phyloP scores from a whole-genome alignment of 2,329 filamentous ascomycete species.

The Phialophora macrospora region DNA sequence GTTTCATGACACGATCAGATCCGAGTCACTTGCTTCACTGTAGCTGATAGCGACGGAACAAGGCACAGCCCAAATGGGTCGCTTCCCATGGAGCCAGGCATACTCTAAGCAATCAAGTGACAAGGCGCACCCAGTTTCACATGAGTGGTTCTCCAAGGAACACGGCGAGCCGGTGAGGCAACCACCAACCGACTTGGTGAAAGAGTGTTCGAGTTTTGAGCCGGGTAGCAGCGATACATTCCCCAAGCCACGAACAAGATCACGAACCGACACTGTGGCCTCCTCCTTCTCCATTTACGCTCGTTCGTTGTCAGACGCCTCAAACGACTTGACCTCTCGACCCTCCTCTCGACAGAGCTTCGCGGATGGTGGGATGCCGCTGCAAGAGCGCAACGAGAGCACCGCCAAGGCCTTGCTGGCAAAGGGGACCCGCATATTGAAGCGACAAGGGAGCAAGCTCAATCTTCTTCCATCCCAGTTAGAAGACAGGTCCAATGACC shows the following conservation, averaged over 20 bases:
- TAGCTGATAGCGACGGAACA: slow-evolving; percentile 5
- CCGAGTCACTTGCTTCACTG: slow-evolving; percentile 6
- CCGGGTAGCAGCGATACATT: slow-evolving; percentile 21
- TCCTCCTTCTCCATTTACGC: slow-evolving; percentile 29
- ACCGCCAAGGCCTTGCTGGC: slow-evolving; percentile 49
- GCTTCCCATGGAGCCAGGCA: slow-evolving; percentile 35
- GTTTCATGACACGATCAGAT: slow-evolving; percentile 22
- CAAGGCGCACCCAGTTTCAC: slow-evolving; percentile 29
- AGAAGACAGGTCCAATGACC: slow-evolving; percentile 43
- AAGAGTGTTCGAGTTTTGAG: slow-evolving; percentile 26
- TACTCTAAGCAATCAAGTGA: slow-evolving; percentile 34
- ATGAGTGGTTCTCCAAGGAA: slow-evolving; percentile 35
- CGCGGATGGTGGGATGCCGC: slow-evolving; percentile 18
- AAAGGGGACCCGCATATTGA: slow-evolving; percentile 54
- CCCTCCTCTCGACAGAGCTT: slow-evolving; percentile 31
- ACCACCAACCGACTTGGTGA: slow-evolving; percentile 34
- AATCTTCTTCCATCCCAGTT: slow-evolving; percentile 47
- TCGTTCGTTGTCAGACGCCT: slow-evolving; percentile 30
- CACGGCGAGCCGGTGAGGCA: slow-evolving; percentile 34
- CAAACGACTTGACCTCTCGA: slow-evolving; percentile 28
- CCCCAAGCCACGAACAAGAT: slow-evolving; percentile 22
- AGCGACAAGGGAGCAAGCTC: slow-evolving; percentile 54
- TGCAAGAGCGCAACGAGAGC: slow-evolving; percentile 30
- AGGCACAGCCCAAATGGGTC: slow-evolving; percentile 30
- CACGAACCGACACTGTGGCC: slow-evolving; percentile 33